Percentiles rank a stretch among this genome's conserved stretches.
phyloP scores from a whole-genome alignment of 208 protist genomes.

The Wallacemonas sp. region DNA sequence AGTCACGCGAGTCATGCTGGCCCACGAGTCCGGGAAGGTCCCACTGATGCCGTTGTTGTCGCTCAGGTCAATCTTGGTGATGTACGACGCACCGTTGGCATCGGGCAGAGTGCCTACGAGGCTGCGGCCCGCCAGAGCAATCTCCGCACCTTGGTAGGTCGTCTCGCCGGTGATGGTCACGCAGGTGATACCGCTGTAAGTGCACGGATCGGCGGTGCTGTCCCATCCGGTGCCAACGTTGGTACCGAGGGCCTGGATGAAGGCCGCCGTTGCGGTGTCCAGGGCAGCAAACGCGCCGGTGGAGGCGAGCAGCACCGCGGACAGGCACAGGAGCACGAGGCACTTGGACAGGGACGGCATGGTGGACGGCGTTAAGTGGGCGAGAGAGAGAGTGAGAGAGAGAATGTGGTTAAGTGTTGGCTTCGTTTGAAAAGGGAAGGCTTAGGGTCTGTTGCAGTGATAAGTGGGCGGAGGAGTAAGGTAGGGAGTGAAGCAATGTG shows the following conservation, averaged over 20 bases:
- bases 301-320: not conserved
- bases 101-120: slow-evolving; percentile 14
- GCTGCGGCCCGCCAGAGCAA: slow-evolving; percentile 17
- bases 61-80: slow-evolving; percentile 1
- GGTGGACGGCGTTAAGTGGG: not conserved
- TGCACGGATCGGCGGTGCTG: slow-evolving; percentile 2
- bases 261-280: not conserved
- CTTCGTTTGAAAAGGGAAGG: too few species aligned
- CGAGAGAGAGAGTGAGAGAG: too few species aligned
- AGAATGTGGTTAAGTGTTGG: too few species aligned
- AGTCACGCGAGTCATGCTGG: slow-evolving; percentile 2
- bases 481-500: too few species aligned
- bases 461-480: too few species aligned
- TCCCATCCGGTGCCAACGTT: not conserved
- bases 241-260: not conserved
- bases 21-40: not conserved
- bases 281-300: not conserved
- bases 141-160: not conserved
- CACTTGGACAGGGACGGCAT: not conserved
- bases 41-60: not conserved
- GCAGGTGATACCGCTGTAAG: slow-evolving; percentile 16
- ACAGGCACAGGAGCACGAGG: slow-evolving; percentile 9
- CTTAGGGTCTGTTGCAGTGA: too few species aligned
- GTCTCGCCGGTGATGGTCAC: not conserved
- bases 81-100: not conserved